Conservation (phyloP, 2,329 filamentous ascomycete genomes). For the Clarireedia paspali region DNA sequence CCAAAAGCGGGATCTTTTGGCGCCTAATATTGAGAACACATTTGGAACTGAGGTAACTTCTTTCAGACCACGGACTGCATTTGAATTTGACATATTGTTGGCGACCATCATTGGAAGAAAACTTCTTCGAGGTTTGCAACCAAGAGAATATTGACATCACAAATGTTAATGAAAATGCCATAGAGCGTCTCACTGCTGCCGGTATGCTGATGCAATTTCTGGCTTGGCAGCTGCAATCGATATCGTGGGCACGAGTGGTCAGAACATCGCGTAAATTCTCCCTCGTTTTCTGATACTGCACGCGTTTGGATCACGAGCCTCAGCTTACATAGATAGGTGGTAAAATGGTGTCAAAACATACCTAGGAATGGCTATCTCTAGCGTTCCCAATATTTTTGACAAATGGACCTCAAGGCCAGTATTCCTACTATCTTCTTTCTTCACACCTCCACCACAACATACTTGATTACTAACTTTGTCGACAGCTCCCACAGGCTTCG, state of each 20-base stretch:
- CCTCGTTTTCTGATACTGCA: too few species aligned
- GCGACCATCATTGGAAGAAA: background rate
- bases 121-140: constrained; percentile 4
- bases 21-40: background rate
- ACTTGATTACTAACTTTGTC: background rate
- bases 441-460: background rate
- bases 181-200: background rate
- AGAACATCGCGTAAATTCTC: background rate
- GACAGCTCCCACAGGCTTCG: background rate
- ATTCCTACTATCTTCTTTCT: background rate
- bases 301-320: too few species aligned
- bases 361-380: background rate
- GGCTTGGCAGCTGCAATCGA: background rate
- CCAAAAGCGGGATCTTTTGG: constrained; percentile 1
- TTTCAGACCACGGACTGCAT: background rate
- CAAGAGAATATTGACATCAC: constrained; percentile 1
- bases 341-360: background rate
- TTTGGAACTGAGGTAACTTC: background rate
- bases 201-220: background rate
- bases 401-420: background rate
- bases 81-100: background rate
- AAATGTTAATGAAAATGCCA: background rate
- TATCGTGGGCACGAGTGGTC: background rate
- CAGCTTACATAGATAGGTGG: background rate
- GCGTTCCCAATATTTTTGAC: constrained; percentile 1